Base-by-base conservation (phyloP, 108 stramenopile genomes). In the Pseudonitzschia multiseries region DNA sequence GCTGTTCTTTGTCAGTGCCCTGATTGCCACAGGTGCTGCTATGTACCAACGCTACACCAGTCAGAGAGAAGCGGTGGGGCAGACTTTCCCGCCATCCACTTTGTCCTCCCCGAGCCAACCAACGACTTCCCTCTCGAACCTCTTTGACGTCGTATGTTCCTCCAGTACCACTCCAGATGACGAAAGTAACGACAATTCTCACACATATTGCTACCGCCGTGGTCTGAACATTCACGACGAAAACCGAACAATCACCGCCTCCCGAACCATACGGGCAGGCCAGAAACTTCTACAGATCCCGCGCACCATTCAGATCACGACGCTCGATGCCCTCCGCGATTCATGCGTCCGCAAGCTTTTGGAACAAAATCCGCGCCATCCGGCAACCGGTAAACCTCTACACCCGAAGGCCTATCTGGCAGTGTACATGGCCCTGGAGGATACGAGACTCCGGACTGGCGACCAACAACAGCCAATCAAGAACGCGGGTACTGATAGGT, bases 251-350 rank as follows among this genome's bases (percentile, higher is more conserved):
- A 52, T 52, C 52, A 17, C 18, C 8, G 17, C n/a, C 4, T 4
- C 17, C 4, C 8, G 18, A 21, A 6, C 8, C 6, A 9, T 63
- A 9, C 43, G 29, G 29, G 18, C 29, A 26, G 65, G 65, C 20
- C 24, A 27, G 33, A 29, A 41, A 29, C 36, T 71, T 6, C 22
- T 71, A 13, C 27, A 52, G 21, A 71, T 71, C 28, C 57, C 70
- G 27, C 15, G 57, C 0, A 44, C 5, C 1, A 14, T 59, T 17
- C 70, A 71, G 57, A 71, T 71, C 0, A 28, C 65, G 6, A 46
- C 65, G 15, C 10, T 65, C 32, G 65, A 65, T 24, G 65, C 65
- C 18, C 36, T 65, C 17, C 65, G 65, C 14, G 21, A 67, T 67
- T n/a, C 44, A 21, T 8, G 18, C 3, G 61, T 62, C 2, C n/a